A percentile compares a stretch with the other conserved stretches of the same genome.
Conservation (phyloP, 202 grass and related monocot species). For the Zizania palustris region DNA sequence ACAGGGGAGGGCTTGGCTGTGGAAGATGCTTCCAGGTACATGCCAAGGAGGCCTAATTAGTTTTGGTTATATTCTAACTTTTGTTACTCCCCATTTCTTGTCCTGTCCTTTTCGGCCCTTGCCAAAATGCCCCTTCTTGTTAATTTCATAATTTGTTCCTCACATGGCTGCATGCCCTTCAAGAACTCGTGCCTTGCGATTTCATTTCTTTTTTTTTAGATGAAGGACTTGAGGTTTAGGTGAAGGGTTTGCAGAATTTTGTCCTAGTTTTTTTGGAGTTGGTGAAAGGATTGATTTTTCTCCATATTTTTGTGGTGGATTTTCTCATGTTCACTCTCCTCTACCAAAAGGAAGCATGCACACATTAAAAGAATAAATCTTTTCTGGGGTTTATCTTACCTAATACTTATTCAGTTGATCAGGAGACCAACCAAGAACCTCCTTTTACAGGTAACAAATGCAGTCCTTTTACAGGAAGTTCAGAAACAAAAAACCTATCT, state of each 20-base stretch:
- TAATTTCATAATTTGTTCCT: neutral
- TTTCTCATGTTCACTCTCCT: neutral
- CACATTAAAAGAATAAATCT: too few species aligned
- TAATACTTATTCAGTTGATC: too few species aligned
- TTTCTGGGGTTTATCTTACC: too few species aligned
- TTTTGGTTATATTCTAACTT: neutral
- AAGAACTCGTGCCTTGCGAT: neutral
- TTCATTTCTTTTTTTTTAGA: neutral
- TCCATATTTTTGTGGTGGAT: neutral
- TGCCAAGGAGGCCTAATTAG: neutral
- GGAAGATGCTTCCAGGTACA: constrained; percentile 69
- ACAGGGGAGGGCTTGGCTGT: constrained; percentile 60
- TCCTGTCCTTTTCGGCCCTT: neutral
- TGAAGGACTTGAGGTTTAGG: neutral
- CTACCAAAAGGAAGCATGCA: neutral
- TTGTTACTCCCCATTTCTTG: neutral
- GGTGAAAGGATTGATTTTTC: neutral
- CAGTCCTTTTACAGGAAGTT: neutral
- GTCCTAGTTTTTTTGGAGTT: neutral
- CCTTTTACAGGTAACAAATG: neutral
- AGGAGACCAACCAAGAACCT: neutral
- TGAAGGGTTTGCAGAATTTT: neutral
- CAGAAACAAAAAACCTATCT: neutral
- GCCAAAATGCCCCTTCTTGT: constrained; percentile 13
- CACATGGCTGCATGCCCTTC: neutral